Base-by-base conservation (phyloP, 2,329 filamentous ascomycete species). In the Aspergillus luchuensis region DNA sequence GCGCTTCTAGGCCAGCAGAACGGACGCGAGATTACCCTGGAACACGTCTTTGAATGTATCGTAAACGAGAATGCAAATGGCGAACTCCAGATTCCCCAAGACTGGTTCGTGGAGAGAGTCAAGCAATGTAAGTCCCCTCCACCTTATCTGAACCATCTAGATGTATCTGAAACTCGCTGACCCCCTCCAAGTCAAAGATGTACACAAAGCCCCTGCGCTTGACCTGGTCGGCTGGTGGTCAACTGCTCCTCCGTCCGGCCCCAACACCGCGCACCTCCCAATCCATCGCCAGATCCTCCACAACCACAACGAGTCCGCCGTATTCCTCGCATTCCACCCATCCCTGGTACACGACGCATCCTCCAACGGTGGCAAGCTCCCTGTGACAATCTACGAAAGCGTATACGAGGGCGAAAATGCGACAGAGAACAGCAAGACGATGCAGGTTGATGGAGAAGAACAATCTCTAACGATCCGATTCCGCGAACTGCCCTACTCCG, bases 211-310 rank as follows among this genome's bases (percentile, higher is more conserved):
- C 56, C 91, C 92, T 6, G 83, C 87, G 28, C 87, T 98, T 53
- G 91, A 93, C 66, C 84, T 98, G 56, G 92, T 98, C 53, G 95
- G 93, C 69, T 97, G 92, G 91, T 97, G 94, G 78, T 92, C 92
- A 3, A 83, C 94, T 8, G 84, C 92, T 55, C 85, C 91, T 43
- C 79, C 86, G 11, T 82, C 85, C 41, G 94, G 93, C 3, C 95
- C 95, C 13, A 74, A 89, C 74, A 69, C 81, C 66, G 71, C 85
- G 72, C 79, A 89, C 71, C 82, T 96, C 11, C 85, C 89, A 3
- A 86, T 97, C 54, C 91, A 98, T 76, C 84, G 83, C 63, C 90
- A 93, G 71, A 86, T 97, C 59, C 85, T 93, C 62, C 81, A 87
- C 57, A 76, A 84, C 39, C 89, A 89, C 74, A 96, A 95, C 71